A percentile compares a stretch with the other conserved stretches of the same genome.
Conservation (phyloP, 805 yeast genomes). For the Ogataea sp. region DNA sequence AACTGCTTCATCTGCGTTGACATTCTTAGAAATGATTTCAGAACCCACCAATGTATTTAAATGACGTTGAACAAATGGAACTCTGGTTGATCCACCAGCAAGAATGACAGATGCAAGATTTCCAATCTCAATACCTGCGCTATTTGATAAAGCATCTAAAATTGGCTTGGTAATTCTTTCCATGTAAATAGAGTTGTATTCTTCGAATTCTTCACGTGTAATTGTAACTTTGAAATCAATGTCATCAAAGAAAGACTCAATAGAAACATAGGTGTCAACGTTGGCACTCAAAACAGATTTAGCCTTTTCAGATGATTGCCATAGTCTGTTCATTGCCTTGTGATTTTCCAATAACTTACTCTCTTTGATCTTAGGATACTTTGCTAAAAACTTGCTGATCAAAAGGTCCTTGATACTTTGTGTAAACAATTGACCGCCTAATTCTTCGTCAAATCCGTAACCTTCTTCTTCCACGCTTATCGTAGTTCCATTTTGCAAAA, state of each 20-base stretch:
- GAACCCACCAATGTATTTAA: slow-evolving; percentile 48
- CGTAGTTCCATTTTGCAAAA: slow-evolving; percentile 34
- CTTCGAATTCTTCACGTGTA: slow-evolving; percentile 81
- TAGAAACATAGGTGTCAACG: slow-evolving; percentile 61
- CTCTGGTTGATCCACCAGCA: slow-evolving; percentile 87
- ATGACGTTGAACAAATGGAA: slow-evolving; percentile 74
- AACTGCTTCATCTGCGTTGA: slow-evolving; percentile 93
- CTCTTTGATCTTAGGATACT: slow-evolving; percentile 30
- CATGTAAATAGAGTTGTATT: slow-evolving; percentile 33
- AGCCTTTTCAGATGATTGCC: slow-evolving; percentile 83
- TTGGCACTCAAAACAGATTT: slow-evolving; percentile 86
- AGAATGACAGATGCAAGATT: slow-evolving; percentile 53
- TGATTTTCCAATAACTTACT: slow-evolving; percentile 36
- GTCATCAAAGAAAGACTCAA: slow-evolving; percentile 71
- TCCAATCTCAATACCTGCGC: slow-evolving; percentile 13
- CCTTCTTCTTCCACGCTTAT: slow-evolving; percentile 57
- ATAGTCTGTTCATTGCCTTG: slow-evolving; percentile 57
- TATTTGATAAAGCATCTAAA: slow-evolving; percentile 35
- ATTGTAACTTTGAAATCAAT: slow-evolving; percentile 61
- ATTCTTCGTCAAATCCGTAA: slow-evolving; percentile 52
- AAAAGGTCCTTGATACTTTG: slow-evolving; percentile 53
- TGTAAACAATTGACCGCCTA: slow-evolving; percentile 78
- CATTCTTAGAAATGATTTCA: slow-evolving; percentile 61
- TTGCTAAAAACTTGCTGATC: slow-evolving; percentile 45
- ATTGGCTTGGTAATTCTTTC: slow-evolving; percentile 48